Percentiles rank a stretch among this genome's conserved stretches.
Conservation (phyloP, 176 grass and related monocot species). For the Poa pratensis region DNA sequence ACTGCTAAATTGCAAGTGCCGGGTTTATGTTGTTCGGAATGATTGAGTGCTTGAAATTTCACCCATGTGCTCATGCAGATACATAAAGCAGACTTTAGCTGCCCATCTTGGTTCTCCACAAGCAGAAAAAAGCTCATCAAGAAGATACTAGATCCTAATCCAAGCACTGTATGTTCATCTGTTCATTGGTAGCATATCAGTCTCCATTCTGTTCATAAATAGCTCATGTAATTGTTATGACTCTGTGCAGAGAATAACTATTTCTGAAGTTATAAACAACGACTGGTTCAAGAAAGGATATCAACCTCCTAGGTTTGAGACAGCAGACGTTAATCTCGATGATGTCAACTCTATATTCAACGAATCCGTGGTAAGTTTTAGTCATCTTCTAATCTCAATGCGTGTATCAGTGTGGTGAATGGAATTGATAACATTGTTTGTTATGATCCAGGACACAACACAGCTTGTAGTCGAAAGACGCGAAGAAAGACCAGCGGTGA, state of each 20-base stretch:
- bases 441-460: slow-evolving; percentile 52
- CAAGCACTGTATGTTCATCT: slow-evolving; percentile 62
- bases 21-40: neutral
- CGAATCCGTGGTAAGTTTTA: slow-evolving; percentile 62
- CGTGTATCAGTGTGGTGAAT: slow-evolving; percentile 5
- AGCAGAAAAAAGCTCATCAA: slow-evolving; percentile 94
- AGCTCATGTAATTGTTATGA: slow-evolving; percentile 5
- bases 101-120: slow-evolving; percentile 94
- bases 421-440: slow-evolving; percentile 32
- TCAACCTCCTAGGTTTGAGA: slow-evolving; percentile 73
- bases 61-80: slow-evolving; percentile 62
- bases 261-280: slow-evolving; percentile 72
- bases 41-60: neutral
- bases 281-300: slow-evolving; percentile 99
- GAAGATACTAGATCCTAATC: slow-evolving; percentile 90
- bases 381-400: neutral
- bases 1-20: slow-evolving; percentile 2
- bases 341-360: slow-evolving; percentile 85
- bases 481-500: slow-evolving; percentile 69
- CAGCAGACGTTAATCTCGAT: slow-evolving; percentile 73
- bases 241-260: slow-evolving; percentile 81
- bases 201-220: neutral
- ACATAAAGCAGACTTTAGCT: slow-evolving; percentile 87
- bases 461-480: slow-evolving; percentile 92
- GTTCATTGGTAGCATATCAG: neutral